Base-by-base conservation (phyloP, 176 grass and related monocot genomes). In the Paspalum notatum region DNA sequence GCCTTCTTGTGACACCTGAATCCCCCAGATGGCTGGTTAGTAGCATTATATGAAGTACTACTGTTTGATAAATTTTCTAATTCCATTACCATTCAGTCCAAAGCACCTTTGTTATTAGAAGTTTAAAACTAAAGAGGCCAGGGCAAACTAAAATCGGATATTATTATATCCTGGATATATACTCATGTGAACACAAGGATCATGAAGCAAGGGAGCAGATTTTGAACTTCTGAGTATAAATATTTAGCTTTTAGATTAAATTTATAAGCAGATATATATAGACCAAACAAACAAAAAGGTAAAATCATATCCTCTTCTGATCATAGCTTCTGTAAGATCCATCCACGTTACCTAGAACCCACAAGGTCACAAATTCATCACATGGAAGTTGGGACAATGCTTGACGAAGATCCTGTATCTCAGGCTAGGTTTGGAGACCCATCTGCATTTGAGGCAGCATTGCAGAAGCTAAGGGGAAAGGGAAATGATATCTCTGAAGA, bases 1-100 rank as follows among this genome's bases (percentile, higher is more conserved):
- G 93, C 44, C 88, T 97, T 77, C 48, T 89, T 68, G 83, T 91
- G 26, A 91, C 90, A 80, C 93, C 93, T 9, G 93, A 97, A 70
- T 97, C 93, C 68, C 93, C 93, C 0, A 91, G 93, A 80, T 97
- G 93, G 93, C 77, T 97, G 77, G 93, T 97, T 80, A 80, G 80
- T 74, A 16, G 58, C 25, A 71, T 85, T 68, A 2, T 54, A 41
- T 59, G 27, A 60, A 68, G 6, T 60, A 39, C 15, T 48, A 16
- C 8, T 60, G 17, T 4, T 63, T 68, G 41, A 52, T 26, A 7
- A 43, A 59, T 68, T 15, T 74, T 53, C 59, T n/a, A 1, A 5
- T 16, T 75, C 5, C 25, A 70, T 22, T 58, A 48, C 8, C 4
- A n/a, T 64, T 13, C 18, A 42, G 9, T 63, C 72, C 42, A 61